phyloP scores from a whole-genome alignment of 163 green algal genomes.

The Scenedesmus sp. region DNA sequence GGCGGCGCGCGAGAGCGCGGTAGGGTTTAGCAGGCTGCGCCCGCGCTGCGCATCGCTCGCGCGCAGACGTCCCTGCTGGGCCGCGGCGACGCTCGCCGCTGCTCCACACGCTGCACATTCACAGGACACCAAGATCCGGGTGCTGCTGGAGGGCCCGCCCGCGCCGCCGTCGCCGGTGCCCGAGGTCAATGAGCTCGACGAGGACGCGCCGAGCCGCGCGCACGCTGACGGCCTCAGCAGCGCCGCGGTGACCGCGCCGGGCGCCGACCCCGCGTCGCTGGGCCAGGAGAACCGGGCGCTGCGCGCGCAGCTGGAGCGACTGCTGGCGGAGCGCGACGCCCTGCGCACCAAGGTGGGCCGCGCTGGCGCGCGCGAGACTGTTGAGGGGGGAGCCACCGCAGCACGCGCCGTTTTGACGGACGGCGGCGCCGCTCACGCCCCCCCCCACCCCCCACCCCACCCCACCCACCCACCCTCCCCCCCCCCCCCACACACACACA shows the following conservation, averaged over 20 bases:
- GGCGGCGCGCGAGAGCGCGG: no score
- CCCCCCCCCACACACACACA: no score
- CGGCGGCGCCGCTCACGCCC: no score
- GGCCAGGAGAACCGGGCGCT: constrained; percentile 41
- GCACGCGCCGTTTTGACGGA: not conserved
- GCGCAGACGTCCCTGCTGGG: no score
- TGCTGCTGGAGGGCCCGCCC: constrained; percentile 68
- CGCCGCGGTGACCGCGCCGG: not conserved
- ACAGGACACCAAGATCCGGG: constrained; percentile 71
- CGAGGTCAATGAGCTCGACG: constrained; percentile 41
- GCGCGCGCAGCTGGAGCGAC: constrained; percentile 28
- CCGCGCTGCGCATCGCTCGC: no score
- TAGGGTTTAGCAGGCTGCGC: no score
- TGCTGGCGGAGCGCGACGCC: constrained; percentile 4
- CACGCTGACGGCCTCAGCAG: not conserved
- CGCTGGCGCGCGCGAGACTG: no score
- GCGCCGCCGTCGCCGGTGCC: constrained; percentile 77
- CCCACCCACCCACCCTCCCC: no score
- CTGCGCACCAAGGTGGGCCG: constrained; percentile 27
- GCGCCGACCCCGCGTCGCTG: not conserved
- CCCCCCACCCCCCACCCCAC: no score
- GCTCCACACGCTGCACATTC: not conserved
- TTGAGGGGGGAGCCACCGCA: no score
- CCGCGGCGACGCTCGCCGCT: not conserved
- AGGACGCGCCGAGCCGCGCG: constrained; percentile 20